Evolutionary conservation across 1,139 yeast species (phyloP).

Genomic region (Saccharomyces hybrid): DNA sequence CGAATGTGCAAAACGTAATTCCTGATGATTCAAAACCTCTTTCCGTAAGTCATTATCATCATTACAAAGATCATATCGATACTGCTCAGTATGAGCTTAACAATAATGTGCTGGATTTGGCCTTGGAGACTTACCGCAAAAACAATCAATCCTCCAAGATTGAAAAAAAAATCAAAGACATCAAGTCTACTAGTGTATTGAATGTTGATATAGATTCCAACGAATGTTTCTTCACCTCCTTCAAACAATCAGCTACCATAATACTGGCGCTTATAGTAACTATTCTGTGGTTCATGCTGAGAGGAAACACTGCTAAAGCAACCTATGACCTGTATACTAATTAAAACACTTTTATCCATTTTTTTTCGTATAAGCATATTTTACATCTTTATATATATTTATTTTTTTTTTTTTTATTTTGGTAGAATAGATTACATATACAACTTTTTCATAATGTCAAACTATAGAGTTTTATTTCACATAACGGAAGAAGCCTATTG

Average conservation of each 20-base stretch:
- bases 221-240: neutral
- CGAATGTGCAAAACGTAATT: slow-evolving; percentile 80
- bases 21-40: slow-evolving; percentile 37
- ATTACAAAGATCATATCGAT: slow-evolving; percentile 5
- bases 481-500: neutral
- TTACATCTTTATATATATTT: neutral
- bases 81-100: slow-evolving; percentile 1
- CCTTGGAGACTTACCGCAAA: slow-evolving; percentile 10
- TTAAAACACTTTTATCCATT: neutral
- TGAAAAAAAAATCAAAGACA: neutral
- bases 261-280: neutral
- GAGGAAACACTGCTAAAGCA: neutral
- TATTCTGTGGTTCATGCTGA: neutral
- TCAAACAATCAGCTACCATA: neutral
- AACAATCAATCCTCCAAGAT: neutral
- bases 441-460: neutral
- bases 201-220: neutral
- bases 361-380: neutral
- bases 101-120: slow-evolving; percentile 15
- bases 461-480: neutral
- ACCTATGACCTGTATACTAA: slow-evolving; percentile 3
- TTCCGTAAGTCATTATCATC: slow-evolving; percentile 1
- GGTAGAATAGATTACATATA: neutral
- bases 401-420: neutral
- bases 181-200: neutral